phyloP scores from a whole-genome alignment of 805 yeast genomes.

The Hanseniaspora hatyaiensis region DNA sequence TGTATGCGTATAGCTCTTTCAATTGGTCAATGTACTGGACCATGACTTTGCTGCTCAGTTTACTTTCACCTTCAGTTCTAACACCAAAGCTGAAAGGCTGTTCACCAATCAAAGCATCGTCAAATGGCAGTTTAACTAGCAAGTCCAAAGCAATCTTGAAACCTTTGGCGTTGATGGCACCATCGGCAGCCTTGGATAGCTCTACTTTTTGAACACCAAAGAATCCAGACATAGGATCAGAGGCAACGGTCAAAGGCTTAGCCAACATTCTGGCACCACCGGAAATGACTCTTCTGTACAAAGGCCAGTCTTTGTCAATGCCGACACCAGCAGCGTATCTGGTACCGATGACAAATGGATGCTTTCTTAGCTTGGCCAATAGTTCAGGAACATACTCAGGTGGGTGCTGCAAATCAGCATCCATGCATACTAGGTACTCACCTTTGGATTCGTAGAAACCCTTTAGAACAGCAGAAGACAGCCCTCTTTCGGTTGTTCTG shows the following conservation, averaged over 20 bases:
- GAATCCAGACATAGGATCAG: slow-evolving; percentile 45
- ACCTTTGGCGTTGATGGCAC: slow-evolving; percentile 35
- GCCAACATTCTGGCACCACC: slow-evolving; percentile 41
- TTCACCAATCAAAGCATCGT: slow-evolving; percentile 34
- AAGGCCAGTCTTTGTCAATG: slow-evolving; percentile 44
- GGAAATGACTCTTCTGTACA: slow-evolving; percentile 39
- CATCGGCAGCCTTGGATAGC: slow-evolving; percentile 28
- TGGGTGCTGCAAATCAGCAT: slow-evolving; percentile 44
- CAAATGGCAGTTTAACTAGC: slow-evolving; percentile 37
- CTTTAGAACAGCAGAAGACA: slow-evolving; percentile 39
- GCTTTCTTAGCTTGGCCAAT: slow-evolving; percentile 32
- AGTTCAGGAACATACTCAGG: slow-evolving; percentile 41
- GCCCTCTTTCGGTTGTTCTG: slow-evolving; percentile 41
- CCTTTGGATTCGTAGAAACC: slow-evolving; percentile 40
- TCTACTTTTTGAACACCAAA: slow-evolving; percentile 41
- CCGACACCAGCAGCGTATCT: slow-evolving; percentile 46
- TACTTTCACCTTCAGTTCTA: slow-evolving; percentile 44
- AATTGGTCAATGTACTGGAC: slow-evolving; percentile 38
- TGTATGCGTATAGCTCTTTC: slow-evolving; percentile 37
- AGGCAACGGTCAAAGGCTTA: slow-evolving; percentile 39
- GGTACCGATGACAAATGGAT: slow-evolving; percentile 40
- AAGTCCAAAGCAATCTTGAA: slow-evolving; percentile 42
- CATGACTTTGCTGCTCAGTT: slow-evolving; percentile 39
- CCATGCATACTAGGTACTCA: slow-evolving; percentile 40
- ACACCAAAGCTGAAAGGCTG: slow-evolving; percentile 43